Evolutionary conservation across 2,329 filamentous ascomycete genomes (phyloP).

Genomic region (Stagonosporopsis tanaceti): DNA sequence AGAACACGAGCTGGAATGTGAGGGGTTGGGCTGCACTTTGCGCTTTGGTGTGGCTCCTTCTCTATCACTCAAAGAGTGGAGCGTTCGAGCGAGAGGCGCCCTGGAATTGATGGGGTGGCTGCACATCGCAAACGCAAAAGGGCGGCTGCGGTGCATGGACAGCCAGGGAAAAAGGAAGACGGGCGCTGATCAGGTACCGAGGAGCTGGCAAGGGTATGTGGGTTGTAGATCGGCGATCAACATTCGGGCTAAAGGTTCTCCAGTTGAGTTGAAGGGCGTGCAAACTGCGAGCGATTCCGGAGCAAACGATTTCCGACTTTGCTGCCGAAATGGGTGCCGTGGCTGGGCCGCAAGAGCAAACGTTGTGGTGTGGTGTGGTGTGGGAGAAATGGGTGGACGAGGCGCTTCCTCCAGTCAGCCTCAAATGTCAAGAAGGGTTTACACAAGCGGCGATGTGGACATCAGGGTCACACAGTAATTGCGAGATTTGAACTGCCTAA

Average conservation of each 20-base stretch:
- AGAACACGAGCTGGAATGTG: constrained; percentile 16
- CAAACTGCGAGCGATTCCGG: constrained; percentile 9
- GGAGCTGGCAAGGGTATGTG: not conserved
- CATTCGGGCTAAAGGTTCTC: not conserved
- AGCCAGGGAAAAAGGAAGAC: constrained; percentile 1
- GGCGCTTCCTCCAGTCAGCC: constrained; percentile 8
- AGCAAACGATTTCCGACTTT: not conserved
- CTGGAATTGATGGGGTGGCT: not conserved
- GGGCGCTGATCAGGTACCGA: constrained; percentile 16
- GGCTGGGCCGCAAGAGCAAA: constrained; percentile 11
- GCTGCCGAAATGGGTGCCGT: not conserved
- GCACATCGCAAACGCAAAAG: not conserved
- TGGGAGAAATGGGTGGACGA: constrained; percentile 7
- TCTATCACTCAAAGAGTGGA: not conserved
- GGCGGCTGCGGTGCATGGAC: not conserved
- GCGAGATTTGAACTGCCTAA: not conserved
- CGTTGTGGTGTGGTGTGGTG: constrained; percentile 12
- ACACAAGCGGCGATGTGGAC: constrained; percentile 1
- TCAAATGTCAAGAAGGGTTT: constrained; percentile 7
- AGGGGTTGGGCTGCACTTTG: constrained; percentile 5
- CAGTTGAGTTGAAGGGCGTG: not conserved
- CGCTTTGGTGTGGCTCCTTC: constrained; percentile 2
- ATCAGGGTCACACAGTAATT: constrained; percentile 8
- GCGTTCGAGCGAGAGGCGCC: not conserved
- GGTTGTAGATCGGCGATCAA: constrained; percentile 11